phyloP scores from a whole-genome alignment of 225 moss, liverwort and hornwort genomes.

The Ulota crispa region DNA sequence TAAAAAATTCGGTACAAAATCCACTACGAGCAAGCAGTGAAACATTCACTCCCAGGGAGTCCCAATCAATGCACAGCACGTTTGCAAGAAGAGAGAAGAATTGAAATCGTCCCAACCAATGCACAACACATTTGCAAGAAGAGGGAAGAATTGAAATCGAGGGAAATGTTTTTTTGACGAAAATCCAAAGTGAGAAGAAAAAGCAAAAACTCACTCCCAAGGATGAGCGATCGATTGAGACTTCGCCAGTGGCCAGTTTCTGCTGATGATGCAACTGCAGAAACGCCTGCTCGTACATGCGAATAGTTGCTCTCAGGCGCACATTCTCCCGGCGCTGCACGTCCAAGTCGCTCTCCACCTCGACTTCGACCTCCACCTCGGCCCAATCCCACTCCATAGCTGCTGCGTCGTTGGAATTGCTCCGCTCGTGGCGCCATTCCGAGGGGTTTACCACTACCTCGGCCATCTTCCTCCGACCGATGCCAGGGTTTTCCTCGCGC shows the following conservation, averaged over 20 bases:
- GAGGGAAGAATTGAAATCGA: too few species aligned
- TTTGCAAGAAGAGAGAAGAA: too few species aligned
- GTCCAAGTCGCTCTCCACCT: conserved; percentile 56
- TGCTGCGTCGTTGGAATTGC: conserved; percentile 16
- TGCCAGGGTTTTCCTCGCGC: conserved; percentile 51
- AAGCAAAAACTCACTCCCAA: background rate
- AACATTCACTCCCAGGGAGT: too few species aligned
- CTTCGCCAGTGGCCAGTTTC: conserved; percentile 16
- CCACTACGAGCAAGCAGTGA: background rate
- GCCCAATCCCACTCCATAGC: conserved; percentile 53
- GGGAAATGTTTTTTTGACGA: background rate
- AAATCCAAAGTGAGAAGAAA: too few species aligned
- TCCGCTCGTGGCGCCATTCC: conserved; percentile 63
- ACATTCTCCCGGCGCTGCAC: conserved; percentile 51
- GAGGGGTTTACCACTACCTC: conserved; percentile 53
- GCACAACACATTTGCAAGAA: too few species aligned
- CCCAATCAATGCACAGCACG: too few species aligned
- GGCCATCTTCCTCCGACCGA: conserved; percentile 66
- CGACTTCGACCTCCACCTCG: background rate
- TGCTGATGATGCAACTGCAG: conserved; percentile 37
- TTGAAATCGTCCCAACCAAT: too few species aligned
- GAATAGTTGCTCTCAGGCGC: conserved; percentile 47
- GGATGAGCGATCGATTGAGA: conserved; percentile 34
- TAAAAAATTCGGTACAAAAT: background rate
- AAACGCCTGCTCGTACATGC: conserved; percentile 62